Base-by-base conservation (phyloP, 2,329 filamentous ascomycete species). In the Fusarium sambucinum region DNA sequence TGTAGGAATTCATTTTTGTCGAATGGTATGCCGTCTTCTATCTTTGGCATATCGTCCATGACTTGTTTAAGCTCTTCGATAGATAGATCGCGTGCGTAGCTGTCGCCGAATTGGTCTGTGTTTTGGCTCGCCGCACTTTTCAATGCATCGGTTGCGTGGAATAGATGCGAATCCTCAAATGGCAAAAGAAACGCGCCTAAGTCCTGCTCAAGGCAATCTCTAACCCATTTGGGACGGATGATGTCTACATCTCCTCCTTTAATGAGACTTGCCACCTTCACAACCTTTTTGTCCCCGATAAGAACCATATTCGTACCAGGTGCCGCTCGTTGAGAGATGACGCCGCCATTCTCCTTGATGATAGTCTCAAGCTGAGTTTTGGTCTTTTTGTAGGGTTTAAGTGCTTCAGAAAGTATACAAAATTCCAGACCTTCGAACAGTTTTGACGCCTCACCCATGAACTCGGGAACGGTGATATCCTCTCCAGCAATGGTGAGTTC, bases 201-300 rank as follows among this genome's bases (percentile, higher is more conserved):
- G 54, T 68, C 85, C 79, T 77, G 88, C 77, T 86, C 85, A 33
- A 97, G 84, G 72, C 93, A 96, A 77, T 98, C 94, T 29, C 92
- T 83, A 4, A 98, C 81, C 96, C 96, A 99, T 8, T 83, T 85
- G 0, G 94, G 92, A 23, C 88, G 88, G 58, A 98, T 84, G 51
- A 99, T 90, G 70, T 93, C 90, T 9, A 87, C 84, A 0, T 87
- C 83, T 5, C 89, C 90, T 8, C 83, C 84, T 73, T 96, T 97
- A 64, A 93, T 89, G 11, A 97, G 79, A 12, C 92, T 94, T 2
- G 92, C 92, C 2, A 94, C 94, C 74, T 94, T 94, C 70, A 98
- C 89, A 0, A 88, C 85, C 42, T 85, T 91, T 77, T 93, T 92
- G 69, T 97, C 94, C 1, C 92, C 93, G 13, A 98, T 81, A 51